Percentiles rank a stretch among this genome's conserved stretches.
Evolutionary conservation across 352 stramenopile genomes (phyloP).

Genomic region (Globisporangium yorkense): DNA sequence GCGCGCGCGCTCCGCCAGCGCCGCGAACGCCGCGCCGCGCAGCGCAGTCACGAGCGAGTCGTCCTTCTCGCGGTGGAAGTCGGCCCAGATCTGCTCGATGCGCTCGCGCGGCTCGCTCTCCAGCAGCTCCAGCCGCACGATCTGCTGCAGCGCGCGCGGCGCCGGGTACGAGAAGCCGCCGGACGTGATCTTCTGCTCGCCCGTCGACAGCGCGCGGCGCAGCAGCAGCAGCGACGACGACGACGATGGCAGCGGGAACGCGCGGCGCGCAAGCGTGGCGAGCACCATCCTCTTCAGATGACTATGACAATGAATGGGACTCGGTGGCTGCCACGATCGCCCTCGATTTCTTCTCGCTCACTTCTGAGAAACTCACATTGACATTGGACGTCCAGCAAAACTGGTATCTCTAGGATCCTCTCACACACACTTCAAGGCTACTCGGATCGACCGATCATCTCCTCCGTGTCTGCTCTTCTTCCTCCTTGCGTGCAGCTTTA

Average conservation of each 20-base stretch:
- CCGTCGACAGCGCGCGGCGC: conserved; percentile 7
- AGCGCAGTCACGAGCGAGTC: conserved; percentile 63
- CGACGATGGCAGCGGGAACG: background rate
- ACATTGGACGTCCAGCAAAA: no score
- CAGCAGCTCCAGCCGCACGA: conserved; percentile 82
- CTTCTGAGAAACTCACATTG: no score
- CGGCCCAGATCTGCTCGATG: conserved; percentile 71
- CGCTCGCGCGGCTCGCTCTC: conserved; percentile 48
- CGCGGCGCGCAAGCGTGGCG: conserved; percentile 3
- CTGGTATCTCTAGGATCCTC: no score
- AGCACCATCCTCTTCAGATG: background rate
- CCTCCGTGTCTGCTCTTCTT: no score
- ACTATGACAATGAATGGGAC: no score
- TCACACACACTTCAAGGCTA: no score
- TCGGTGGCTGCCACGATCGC: no score
- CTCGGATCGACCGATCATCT: no score
- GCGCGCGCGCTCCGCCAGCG: conserved; percentile 42
- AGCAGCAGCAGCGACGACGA: background rate
- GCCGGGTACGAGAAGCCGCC: conserved; percentile 82
- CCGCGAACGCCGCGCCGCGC: conserved; percentile 26
- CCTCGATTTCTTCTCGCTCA: no score
- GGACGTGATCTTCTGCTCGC: conserved; percentile 13
- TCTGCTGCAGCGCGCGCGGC: conserved; percentile 66
- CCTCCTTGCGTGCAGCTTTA: no score
- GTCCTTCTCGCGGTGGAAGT: conserved; percentile 74